phyloP scores from a whole-genome alignment of 2,329 filamentous ascomycete species.

The Aureobasidium melanogenum region DNA sequence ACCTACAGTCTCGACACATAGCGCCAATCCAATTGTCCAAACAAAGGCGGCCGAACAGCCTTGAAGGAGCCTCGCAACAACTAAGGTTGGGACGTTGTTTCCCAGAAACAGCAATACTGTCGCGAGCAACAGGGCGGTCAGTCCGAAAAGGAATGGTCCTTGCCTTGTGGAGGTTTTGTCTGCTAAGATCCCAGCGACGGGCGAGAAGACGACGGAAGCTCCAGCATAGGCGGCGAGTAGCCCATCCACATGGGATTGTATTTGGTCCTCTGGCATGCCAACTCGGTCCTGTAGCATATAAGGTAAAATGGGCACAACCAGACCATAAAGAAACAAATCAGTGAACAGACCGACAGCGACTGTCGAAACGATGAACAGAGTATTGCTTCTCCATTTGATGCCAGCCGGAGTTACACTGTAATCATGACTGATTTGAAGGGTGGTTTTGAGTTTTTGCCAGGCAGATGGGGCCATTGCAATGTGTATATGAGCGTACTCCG shows the following conservation, averaged over 20 bases:
- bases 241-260: constrained; percentile 45
- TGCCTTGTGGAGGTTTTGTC: constrained; percentile 46
- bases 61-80: constrained; percentile 47
- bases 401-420: constrained; percentile 27
- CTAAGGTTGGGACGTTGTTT: constrained; percentile 38
- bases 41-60: constrained; percentile 50
- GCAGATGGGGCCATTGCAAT: not conserved
- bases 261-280: constrained; percentile 36
- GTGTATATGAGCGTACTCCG: not conserved
- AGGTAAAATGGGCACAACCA: constrained; percentile 50
- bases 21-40: constrained; percentile 50
- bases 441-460: constrained; percentile 21
- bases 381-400: constrained; percentile 48
- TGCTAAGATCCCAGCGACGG: constrained; percentile 46
- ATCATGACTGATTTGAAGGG: constrained; percentile 27
- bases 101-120: constrained; percentile 49
- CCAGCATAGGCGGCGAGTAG: constrained; percentile 48
- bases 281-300: constrained; percentile 48
- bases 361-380: constrained; percentile 49
- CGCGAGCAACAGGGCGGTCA: constrained; percentile 43
- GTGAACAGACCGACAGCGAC: constrained; percentile 49
- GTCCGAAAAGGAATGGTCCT: constrained; percentile 48
- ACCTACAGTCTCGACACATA: constrained; percentile 51
- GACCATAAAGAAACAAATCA: constrained; percentile 51
- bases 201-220: constrained; percentile 42